Percentiles rank a stretch among this genome's conserved stretches.
Conservation (phyloP, 495 filamentous ascomycete species). For the Trichoderma asperelloides region DNA sequence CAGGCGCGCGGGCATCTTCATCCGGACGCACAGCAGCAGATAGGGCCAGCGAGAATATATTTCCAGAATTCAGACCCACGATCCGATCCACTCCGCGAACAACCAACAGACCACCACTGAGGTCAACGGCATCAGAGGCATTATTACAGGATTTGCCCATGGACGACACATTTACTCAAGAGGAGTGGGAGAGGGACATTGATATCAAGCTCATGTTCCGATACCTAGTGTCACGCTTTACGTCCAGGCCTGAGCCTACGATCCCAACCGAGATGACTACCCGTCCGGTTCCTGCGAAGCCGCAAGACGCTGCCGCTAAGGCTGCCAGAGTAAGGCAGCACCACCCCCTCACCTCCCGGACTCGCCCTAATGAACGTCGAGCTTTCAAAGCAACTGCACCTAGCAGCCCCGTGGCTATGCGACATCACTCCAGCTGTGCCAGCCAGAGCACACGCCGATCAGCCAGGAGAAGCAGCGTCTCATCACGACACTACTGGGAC, state of each 20-base stretch:
- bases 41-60: slow-evolving; percentile 22
- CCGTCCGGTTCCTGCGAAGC: slow-evolving; percentile 39
- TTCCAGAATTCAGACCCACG: slow-evolving; percentile 36
- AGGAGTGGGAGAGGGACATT: slow-evolving; percentile 84
- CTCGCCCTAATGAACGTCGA: slow-evolving; percentile 38
- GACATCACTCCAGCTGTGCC: slow-evolving; percentile 62
- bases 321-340: slow-evolving; percentile 76
- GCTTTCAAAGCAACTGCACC: slow-evolving; percentile 43
- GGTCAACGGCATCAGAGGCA: slow-evolving; percentile 13
- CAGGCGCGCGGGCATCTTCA: slow-evolving; percentile 16
- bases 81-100: slow-evolving; percentile 22
- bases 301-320: slow-evolving; percentile 61
- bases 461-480: slow-evolving; percentile 48
- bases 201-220: slow-evolving; percentile 83
- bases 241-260: slow-evolving; percentile 26
- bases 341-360: slow-evolving; percentile 68
- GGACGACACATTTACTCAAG: slow-evolving; percentile 37
- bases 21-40: slow-evolving; percentile 16
- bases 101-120: slow-evolving; percentile 18
- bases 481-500: slow-evolving; percentile 75
- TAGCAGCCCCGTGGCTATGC: slow-evolving; percentile 37
- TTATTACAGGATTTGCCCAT: slow-evolving; percentile 15
- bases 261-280: slow-evolving; percentile 29
- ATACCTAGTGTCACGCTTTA: slow-evolving; percentile 70
- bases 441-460: slow-evolving; percentile 68